Evolutionary conservation across 2,329 filamentous ascomycete genomes (phyloP), one percentile per base, ranked within the genome.

Genomic region (Bipolaris gigantea): DNA sequence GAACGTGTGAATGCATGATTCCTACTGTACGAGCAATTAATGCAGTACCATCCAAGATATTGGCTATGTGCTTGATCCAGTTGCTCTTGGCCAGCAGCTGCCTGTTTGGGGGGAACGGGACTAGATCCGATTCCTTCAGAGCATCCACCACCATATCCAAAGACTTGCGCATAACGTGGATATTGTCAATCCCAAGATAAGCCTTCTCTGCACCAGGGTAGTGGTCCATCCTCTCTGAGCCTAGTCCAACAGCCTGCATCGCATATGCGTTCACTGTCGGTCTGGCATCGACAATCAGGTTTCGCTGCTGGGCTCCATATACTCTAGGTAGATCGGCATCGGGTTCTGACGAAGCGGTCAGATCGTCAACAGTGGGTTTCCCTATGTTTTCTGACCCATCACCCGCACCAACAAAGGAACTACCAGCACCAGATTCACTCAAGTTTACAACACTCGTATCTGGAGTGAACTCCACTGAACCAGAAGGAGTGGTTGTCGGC

Each of bases 191-290:
- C 59, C 90, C 94, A 51, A 99, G 83, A 70, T 95, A 99, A 27
- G 89, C 88, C 75, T 97, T 96, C 55, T 88, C 88, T 15, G 92
- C 91, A 67, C 92, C 93, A 57, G 89, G 90, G 77, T 99, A 99
- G 75, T 96, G 89, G 61, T 96, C 90, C 90, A 97, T 97, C 67
- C 97, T 96, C 75, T 99, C 94, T 0, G 93, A 96, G 2, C 94
- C 94, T 72, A 92, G 86, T 6, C 94, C 94, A 60, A 93, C 87
- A 4, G 92, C 90, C 73, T 97, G 92, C 83, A 97, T 97, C 6
- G 92, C 92, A 63, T 92, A 86, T 18, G 94, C 94, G 72, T 99
- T 99, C 63, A 99, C 87, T 3, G 89, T 94, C 15, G 94, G 94
- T 41, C 94, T 86, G 40, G 94, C 94, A 77, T 99, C 94, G 40